A percentile compares a stretch with the other conserved stretches of the same genome.
phyloP scores from a whole-genome alignment of 768 basidiomycete species.

The Dendrothele bispora region DNA sequence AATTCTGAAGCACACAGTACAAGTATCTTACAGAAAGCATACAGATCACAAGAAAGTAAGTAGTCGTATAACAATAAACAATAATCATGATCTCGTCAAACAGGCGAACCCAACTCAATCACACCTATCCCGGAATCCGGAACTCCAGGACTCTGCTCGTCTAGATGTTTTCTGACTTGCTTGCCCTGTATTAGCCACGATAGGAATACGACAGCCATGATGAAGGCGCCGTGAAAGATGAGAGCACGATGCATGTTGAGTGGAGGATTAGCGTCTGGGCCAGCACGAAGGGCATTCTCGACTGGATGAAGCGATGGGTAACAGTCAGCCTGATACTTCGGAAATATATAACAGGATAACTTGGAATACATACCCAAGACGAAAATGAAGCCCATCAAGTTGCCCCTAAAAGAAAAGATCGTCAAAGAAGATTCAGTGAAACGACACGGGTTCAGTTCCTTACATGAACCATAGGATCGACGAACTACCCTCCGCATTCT shows the following conservation, averaged over 20 bases:
- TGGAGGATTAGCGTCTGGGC: constrained; percentile 61
- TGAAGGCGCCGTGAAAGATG: constrained; percentile 62
- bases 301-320: constrained; percentile 33
- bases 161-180: constrained; percentile 62
- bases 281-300: constrained; percentile 67
- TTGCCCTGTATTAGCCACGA: constrained; percentile 58
- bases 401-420: constrained; percentile 45
- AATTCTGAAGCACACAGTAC: too few species aligned
- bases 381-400: constrained; percentile 60
- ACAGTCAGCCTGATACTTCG: too few species aligned
- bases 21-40: too few species aligned
- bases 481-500: constrained; percentile 76
- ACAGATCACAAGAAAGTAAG: too few species aligned
- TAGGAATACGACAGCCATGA: constrained; percentile 35
- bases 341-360: neutral
- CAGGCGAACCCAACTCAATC: too few species aligned
- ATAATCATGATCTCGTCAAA: too few species aligned
- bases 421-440: neutral
- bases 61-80: too few species aligned
- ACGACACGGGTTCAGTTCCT: constrained; percentile 27
- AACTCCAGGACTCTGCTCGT: too few species aligned
- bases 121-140: too few species aligned
- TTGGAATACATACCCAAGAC: constrained; percentile 57
- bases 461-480: constrained; percentile 77
- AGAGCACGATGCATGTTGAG: constrained; percentile 69